These are phyloP conservation scores for Psilocybe mexicana DNA, from an alignment of 1,284 basidiomycete genomes.

Conservation along the genomic window DNA sequence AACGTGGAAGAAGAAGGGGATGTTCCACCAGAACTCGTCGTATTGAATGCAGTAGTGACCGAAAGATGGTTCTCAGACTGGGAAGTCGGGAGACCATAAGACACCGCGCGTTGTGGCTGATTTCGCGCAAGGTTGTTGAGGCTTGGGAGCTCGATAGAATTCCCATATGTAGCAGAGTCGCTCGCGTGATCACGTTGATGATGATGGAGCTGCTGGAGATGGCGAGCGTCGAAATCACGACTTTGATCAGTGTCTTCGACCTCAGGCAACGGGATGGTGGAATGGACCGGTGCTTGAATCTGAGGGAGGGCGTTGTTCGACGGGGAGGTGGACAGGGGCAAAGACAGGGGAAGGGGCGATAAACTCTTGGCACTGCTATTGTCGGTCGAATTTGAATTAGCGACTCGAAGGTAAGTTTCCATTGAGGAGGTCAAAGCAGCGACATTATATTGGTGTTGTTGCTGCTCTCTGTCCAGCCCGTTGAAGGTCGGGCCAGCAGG, in stretches of 20 bases:
- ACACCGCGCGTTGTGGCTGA: conserved; percentile 7
- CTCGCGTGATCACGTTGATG: conserved; percentile 10
- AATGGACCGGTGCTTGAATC: conserved; percentile 26
- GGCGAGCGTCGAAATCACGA: conserved; percentile 14
- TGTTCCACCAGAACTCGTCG: neutral
- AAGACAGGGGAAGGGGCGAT: conserved; percentile 17
- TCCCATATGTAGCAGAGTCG: neutral
- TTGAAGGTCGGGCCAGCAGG: neutral
- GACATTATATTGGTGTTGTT: conserved; percentile 2
- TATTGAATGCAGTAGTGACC: conserved; percentile 11
- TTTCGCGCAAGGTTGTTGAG: conserved; percentile 6
- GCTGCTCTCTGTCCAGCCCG: neutral
- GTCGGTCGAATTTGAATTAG: conserved; percentile 1
- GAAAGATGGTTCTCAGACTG: conserved; percentile 15
- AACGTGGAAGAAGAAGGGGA: conserved; percentile 11
- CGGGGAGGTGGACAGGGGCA: conserved; percentile 11
- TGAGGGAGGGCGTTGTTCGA: conserved; percentile 5
- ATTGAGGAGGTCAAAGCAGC: neutral
- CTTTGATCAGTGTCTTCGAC: conserved; percentile 16
- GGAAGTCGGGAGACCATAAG: conserved; percentile 12
- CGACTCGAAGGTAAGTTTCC: conserved; percentile 2
- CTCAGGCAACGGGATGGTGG: conserved; percentile 32
- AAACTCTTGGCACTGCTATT: conserved; percentile 12
- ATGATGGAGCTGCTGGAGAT: conserved; percentile 19
- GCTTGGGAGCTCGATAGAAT: conserved; percentile 18